These are phyloP conservation scores for Chenopodium berlandieri DNA, from an alignment of 148 eudicot species.

Conservation along the genomic window DNA sequence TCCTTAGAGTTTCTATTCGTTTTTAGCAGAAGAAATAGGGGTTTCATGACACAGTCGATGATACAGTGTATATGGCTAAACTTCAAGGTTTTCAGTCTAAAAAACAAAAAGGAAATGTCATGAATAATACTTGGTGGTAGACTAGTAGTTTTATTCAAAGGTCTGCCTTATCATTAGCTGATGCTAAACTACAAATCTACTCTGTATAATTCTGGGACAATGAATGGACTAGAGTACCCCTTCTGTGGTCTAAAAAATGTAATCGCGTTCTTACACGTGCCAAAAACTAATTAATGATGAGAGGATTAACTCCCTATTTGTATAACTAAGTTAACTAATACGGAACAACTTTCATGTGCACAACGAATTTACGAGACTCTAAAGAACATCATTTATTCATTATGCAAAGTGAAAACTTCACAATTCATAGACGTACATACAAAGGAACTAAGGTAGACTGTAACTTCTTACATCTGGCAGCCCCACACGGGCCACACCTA, in stretches of 20 bases:
- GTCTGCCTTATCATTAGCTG: not conserved
- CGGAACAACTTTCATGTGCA: not conserved
- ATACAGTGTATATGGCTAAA: not conserved
- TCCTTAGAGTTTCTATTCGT: slow-evolving; percentile 10
- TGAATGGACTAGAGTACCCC: not conserved
- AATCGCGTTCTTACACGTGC: not conserved
- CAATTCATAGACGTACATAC: not conserved
- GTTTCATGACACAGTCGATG: not conserved
- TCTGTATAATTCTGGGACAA: not conserved
- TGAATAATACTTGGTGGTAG: slow-evolving; percentile 6
- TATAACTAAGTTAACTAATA: too few species aligned
- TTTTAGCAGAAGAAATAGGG: not conserved
- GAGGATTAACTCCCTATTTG: too few species aligned
- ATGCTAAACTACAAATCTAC: not conserved
- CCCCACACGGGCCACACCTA: not conserved
- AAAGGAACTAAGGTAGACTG: not conserved
- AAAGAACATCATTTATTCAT: too few species aligned
- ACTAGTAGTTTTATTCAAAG: not conserved
- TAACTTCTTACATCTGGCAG: not conserved
- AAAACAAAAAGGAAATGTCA: not conserved
- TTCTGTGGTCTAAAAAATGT: not conserved
- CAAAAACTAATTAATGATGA: not conserved
- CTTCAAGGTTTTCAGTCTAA: not conserved
- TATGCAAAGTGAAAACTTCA: not conserved
- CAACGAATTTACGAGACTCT: too few species aligned